Evolutionary conservation across 805 yeast genomes (phyloP).

Genomic region (Saccharomycopsis selenospora): DNA sequence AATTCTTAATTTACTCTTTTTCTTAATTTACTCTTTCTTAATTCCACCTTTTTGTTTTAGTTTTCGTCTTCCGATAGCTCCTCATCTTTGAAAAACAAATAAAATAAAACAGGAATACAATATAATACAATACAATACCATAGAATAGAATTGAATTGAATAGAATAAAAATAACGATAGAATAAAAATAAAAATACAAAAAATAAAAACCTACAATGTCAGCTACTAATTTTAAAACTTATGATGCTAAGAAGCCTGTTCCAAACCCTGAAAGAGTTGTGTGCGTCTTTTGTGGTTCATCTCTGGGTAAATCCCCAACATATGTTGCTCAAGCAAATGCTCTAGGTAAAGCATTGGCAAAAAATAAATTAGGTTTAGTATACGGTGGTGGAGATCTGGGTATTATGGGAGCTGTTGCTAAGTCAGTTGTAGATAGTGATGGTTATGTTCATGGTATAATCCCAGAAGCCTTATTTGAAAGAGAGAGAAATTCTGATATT

Average conservation of each 20-base stretch:
- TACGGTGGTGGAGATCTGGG: slow-evolving; percentile 78
- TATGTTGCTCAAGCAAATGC: slow-evolving; percentile 49
- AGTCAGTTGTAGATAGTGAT: slow-evolving; percentile 46
- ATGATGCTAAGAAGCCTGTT: background rate
- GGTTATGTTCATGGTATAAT: slow-evolving; percentile 81
- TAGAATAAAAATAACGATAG: no score
- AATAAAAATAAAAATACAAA: no score
- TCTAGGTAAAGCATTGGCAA: slow-evolving; percentile 54
- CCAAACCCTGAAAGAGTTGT: slow-evolving; percentile 34
- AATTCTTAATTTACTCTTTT: no score
- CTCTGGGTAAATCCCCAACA: slow-evolving; percentile 50
- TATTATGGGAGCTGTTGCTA: slow-evolving; percentile 71
- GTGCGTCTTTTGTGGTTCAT: slow-evolving; percentile 85
- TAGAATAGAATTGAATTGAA: no score
- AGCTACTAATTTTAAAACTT: no score
- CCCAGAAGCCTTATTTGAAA: slow-evolving; percentile 72
- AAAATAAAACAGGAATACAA: no score
- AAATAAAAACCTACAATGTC: no score
- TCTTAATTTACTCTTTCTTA: no score
- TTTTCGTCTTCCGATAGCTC: no score
- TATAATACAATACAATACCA: no score
- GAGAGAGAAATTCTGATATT: slow-evolving; percentile 50
- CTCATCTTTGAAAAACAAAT: no score
- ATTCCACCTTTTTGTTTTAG: no score
- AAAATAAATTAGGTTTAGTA: slow-evolving; percentile 62